Evolutionary conservation across 108 stramenopile species (phyloP).

Genomic region (Pseudonitzschia multiseries): DNA sequence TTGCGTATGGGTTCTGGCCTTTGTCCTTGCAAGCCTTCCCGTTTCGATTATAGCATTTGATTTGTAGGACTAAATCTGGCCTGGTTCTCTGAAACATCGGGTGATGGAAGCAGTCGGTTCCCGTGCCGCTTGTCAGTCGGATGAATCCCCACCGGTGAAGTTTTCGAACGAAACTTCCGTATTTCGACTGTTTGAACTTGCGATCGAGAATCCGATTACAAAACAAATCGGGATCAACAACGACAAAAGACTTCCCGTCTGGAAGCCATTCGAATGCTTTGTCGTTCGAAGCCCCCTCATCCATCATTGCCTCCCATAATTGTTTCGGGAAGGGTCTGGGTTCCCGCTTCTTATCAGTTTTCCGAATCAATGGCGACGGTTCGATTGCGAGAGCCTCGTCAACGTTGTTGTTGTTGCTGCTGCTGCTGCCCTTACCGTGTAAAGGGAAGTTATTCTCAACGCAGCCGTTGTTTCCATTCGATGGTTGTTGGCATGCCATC

Average conservation of each 20-base stretch:
- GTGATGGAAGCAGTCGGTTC: constrained; percentile 65
- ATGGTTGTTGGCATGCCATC: too few species aligned
- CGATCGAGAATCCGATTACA: constrained; percentile 35
- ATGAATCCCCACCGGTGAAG: constrained; percentile 71
- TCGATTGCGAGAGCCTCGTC: too few species aligned
- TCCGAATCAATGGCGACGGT: not conserved
- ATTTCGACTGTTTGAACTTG: constrained; percentile 49
- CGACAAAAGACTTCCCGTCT: constrained; percentile 62
- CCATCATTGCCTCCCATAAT: not conserved
- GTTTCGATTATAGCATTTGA: constrained; percentile 13
- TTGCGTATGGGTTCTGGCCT: not conserved
- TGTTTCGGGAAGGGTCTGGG: constrained; percentile 1
- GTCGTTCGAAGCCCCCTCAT: constrained; percentile 11
- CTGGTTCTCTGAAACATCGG: constrained; percentile 43
- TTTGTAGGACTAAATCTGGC: constrained; percentile 33
- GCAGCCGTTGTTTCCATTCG: too few species aligned
- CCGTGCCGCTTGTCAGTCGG: constrained; percentile 52
- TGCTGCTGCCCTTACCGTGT: too few species aligned
- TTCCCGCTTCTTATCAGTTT: not conserved
- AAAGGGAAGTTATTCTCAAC: too few species aligned
- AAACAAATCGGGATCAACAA: constrained; percentile 45
- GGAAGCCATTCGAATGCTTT: constrained; percentile 56
- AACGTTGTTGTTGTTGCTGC: too few species aligned
- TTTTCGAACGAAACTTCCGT: constrained; percentile 56
- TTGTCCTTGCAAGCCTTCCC: constrained; percentile 2